Base-by-base conservation (phyloP, 352 stramenopile species). In the Phytophthora macrochlamydospora region DNA sequence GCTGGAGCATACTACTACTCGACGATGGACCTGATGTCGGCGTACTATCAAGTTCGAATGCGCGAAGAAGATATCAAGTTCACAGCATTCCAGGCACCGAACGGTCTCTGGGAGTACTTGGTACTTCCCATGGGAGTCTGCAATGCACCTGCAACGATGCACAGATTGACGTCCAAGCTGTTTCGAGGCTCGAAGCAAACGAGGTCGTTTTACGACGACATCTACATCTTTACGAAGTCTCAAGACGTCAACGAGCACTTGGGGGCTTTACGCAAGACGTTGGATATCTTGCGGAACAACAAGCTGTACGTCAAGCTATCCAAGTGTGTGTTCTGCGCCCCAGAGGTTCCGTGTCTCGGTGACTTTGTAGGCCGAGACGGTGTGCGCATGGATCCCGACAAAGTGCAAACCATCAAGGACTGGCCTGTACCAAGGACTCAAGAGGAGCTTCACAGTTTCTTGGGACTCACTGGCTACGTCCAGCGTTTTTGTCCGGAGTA, bases 261-360 rank as follows among this genome's bases (percentile, higher is more conserved):
- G 18, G 0, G 0, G 0, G 18, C 18, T 24, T 0, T 24, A 24
- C 18, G 18, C 18, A 24, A 24, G 18, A 24, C 18, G 18, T 24
- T 24, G 18, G 18, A 42, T 13, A 43, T 31, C 28, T 13, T 43
- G 29, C 2, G 50, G 29, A 13, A 42, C 28, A 56, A 43, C 12
- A 49, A 56, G 30, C 11, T 56, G 1, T 69, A 51, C 40, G 46
- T 51, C 8, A 69, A 63, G n/a, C 38, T 62, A 13, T 35, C 35
- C n/a, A 69, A 69, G 56, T 69, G 54, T 42, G 37, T 65, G 42
- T 59, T 65, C 55, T 49, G 46, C 8, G 35, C 45, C 5, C 2
- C 7, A 1, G 58, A 69, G n/a, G 64, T 69, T 24, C 54, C 62
- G 0, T 62, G 56, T 31, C 33, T 69, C 0, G 62, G 54, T 11